These are phyloP conservation scores for Saccharomycodes ludwigii DNA, from an alignment of 805 yeast genomes.

Conservation along the genomic window DNA sequence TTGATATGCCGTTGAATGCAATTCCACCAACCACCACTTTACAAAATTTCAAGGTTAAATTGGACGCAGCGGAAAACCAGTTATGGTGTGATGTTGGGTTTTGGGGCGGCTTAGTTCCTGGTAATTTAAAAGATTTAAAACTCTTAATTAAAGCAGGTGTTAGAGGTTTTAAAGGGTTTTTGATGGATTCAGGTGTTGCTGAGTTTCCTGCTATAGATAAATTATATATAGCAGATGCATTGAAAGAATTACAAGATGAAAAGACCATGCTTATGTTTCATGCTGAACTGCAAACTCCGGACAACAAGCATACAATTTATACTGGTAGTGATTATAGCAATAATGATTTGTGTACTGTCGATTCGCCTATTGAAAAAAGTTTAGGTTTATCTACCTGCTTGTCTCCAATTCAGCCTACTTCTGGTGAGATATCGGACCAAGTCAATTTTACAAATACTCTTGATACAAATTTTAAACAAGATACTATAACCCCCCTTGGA, in stretches of 20 bases:
- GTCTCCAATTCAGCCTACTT: slow-evolving; percentile 47
- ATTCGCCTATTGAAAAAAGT: slow-evolving; percentile 5
- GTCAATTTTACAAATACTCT: slow-evolving; percentile 15
- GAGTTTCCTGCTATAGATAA: slow-evolving; percentile 80
- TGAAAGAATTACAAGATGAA: slow-evolving; percentile 46
- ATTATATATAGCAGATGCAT: slow-evolving; percentile 51
- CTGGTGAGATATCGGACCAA: slow-evolving; percentile 35
- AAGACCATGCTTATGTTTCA: slow-evolving; percentile 80
- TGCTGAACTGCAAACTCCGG: slow-evolving; percentile 68
- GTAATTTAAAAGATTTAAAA: slow-evolving; percentile 51
- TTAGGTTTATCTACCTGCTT: slow-evolving; percentile 43
- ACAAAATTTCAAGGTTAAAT: slow-evolving; percentile 59
- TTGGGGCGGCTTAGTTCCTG: slow-evolving; percentile 93
- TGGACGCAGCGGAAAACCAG: slow-evolving; percentile 68
- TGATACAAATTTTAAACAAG: slow-evolving; percentile 11
- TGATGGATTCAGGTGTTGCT: slow-evolving; percentile 92
- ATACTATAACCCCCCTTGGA: slow-evolving; percentile 26
- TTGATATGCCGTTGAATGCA: slow-evolving; percentile 94
- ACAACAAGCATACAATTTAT: slow-evolving; percentile 22
- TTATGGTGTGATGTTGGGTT: slow-evolving; percentile 91
- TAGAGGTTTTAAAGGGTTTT: slow-evolving; percentile 84
- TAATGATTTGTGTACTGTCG: not conserved
- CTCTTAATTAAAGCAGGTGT: slow-evolving; percentile 82
- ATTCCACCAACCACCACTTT: slow-evolving; percentile 90
- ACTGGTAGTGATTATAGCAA: slow-evolving; percentile 4